Conservation (phyloP, 2,329 filamentous ascomycete species). For the Verticillium alfalfae region DNA sequence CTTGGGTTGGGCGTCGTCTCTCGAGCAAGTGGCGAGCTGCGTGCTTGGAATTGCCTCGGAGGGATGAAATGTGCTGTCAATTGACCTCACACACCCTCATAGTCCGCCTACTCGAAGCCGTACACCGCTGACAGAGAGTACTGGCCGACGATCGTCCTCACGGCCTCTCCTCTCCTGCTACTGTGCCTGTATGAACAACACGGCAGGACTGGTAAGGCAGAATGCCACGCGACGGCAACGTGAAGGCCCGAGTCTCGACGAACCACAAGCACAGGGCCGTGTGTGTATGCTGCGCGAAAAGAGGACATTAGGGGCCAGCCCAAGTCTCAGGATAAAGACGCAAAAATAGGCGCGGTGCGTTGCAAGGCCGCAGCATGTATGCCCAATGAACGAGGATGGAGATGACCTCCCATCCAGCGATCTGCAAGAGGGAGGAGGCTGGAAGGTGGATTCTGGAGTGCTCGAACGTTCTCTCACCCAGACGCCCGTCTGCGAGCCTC, state of each 20-base stretch:
- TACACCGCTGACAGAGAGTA: neutral
- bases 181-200: neutral
- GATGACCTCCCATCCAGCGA: neutral
- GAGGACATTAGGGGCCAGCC: neutral
- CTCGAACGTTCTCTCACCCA: neutral
- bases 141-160: neutral
- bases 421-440: neutral
- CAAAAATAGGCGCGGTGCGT: neutral
- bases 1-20: neutral
- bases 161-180: neutral
- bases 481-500: neutral
- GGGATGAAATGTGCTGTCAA: neutral
- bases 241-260: neutral
- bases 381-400: neutral
- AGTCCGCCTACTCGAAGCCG: neutral
- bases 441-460: neutral
- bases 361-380: neutral
- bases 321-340: neutral
- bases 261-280: neutral
- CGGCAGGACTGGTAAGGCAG: neutral
- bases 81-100: neutral
- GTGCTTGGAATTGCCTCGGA: neutral
- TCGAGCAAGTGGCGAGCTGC: neutral
- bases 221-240: neutral
- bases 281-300: neutral